phyloP scores from a whole-genome alignment of 192 early-diverging fungal species.

The Podila horticola region DNA sequence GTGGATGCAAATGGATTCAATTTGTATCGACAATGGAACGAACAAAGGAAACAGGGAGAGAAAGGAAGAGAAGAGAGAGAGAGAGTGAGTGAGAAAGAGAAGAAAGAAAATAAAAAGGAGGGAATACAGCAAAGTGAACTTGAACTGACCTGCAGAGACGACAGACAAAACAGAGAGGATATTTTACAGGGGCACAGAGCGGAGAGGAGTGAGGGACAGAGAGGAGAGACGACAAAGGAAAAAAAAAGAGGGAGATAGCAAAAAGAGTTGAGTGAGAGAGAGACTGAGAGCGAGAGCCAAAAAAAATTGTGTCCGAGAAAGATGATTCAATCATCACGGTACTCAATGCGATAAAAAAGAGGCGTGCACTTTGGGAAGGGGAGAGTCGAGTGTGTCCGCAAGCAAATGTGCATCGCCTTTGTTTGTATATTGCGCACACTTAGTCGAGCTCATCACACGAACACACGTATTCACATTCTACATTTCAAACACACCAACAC shows the following conservation, averaged over 20 bases:
- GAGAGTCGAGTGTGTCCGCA: no score
- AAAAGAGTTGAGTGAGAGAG: neutral
- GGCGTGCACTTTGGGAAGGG: constrained; percentile 12
- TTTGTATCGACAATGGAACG: neutral
- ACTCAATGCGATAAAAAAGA: neutral
- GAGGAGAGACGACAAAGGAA: neutral
- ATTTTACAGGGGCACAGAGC: neutral
- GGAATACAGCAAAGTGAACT: neutral
- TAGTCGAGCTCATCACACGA: no score
- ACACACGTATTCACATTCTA: no score
- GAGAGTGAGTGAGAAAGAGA: constrained; percentile 4
- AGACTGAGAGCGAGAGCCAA: neutral
- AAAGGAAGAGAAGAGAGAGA: neutral
- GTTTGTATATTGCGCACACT: no score
- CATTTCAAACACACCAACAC: neutral
- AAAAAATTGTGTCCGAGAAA: neutral
- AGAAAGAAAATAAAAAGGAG: neutral
- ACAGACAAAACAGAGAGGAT: neutral
- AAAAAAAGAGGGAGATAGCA: neutral
- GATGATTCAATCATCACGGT: neutral
- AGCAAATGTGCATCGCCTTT: no score
- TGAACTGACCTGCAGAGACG: no score
- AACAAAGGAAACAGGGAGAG: neutral
- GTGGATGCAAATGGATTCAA: no score
- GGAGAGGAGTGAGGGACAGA: neutral